Conservation (phyloP, 139 green algal species). For the Protoeuglena noctilucae region DNA sequence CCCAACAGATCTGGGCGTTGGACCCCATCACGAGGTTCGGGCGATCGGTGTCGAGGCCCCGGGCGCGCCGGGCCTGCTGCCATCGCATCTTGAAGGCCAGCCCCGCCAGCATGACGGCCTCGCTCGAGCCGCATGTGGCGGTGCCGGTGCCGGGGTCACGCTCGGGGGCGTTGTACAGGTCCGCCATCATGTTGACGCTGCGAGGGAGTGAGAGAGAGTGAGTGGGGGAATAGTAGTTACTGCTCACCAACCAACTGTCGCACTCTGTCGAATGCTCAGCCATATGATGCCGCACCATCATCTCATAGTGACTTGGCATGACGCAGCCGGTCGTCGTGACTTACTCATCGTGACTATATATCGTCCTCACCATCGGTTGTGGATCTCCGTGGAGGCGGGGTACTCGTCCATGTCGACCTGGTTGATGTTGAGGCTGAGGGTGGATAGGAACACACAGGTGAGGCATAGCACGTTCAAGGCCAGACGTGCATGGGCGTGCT, state of each 20-base stretch:
- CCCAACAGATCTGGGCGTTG: conserved; percentile 35
- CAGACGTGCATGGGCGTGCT: no score
- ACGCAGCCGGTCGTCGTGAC: no score
- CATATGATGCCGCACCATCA: no score
- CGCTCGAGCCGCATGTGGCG: conserved; percentile 32
- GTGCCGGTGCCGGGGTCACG: conserved; percentile 12
- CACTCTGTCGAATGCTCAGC: no score
- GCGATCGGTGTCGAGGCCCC: conserved; percentile 20
- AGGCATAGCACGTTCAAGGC: no score
- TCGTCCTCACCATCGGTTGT: conserved; percentile 15
- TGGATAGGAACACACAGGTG: no score
- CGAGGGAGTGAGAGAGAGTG: neutral
- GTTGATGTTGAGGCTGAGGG: conserved; percentile 23
- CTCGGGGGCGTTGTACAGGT: conserved; percentile 26
- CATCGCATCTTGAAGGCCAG: conserved; percentile 49
- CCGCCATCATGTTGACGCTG: conserved; percentile 29
- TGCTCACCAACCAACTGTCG: no score
- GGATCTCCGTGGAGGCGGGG: conserved; percentile 18
- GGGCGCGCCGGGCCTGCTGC: conserved; percentile 18
- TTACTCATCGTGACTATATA: no score
- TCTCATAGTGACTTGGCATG: no score
- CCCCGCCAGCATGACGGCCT: conserved; percentile 50
- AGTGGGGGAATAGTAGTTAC: no score
- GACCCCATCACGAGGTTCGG: conserved; percentile 47
- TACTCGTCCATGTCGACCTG: conserved; percentile 30